Base-by-base conservation (phyloP, 371 early-diverging fungal genomes). In the Lichtheimia ramosa region DNA sequence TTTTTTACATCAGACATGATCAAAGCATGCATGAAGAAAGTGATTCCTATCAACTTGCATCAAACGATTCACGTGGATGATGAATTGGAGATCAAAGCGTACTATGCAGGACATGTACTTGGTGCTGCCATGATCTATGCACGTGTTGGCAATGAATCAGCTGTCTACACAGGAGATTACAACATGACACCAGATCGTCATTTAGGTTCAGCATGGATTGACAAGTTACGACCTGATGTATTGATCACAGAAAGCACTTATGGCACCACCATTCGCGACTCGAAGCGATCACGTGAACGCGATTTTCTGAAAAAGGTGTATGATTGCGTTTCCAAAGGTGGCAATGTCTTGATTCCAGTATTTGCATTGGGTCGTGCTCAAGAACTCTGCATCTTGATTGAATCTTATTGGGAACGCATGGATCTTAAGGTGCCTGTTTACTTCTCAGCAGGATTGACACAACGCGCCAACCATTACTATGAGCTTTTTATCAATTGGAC, bases 41-140 rank as follows among this genome's bases (percentile, higher is more conserved):
- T 99, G 16, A 90, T 87, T 2, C 86, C 96, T 8, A 83, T 99
- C 51, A 87, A 91, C 51, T 76, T 97, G 25, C 93, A 96, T 70
- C 92, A 97, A 65, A 93, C 92, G 0, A 78, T 95, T 56, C 79
- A 84, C 61, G 89, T 95, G 4, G 92, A 90, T 63, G 88, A 89
- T 27, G 89, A 92, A 43, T 74, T 95, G 10, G 92, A 92, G 66
- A 88, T 98, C 42, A 90, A 88, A 41, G 90, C 96, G 1, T 98
- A 95, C 67, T 97, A 98, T 75, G 99, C 99, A 3, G 99, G 99
- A 0, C 99, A 98, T 68, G 99, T 98, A 10, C 81, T 98, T n/a
- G 99, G 99, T 3, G 99, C 99, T 0, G 97, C 94, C 27, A 98
- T 98, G 98, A 92, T 96, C 63, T 90, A 96, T 65, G 85, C 94